Percentiles rank a stretch among this genome's conserved stretches.
Evolutionary conservation across 129 eudicot species (phyloP).

Genomic region (sunflower (Helianthus annuus)): DNA sequence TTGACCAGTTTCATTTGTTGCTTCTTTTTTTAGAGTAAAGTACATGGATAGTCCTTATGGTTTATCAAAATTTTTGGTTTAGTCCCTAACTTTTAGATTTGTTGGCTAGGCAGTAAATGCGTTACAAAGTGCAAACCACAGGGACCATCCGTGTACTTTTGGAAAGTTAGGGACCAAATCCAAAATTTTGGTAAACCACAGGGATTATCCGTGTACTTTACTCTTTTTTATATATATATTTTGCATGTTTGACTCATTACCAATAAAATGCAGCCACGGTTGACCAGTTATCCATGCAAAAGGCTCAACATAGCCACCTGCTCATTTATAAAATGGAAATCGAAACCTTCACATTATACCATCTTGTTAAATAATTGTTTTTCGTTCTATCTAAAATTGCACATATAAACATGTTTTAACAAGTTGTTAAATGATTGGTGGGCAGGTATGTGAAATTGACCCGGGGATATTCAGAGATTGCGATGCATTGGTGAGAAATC

Average conservation of each 20-base stretch:
- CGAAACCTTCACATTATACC: not conserved
- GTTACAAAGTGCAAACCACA: no score
- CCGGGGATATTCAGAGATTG: conserved; percentile 86
- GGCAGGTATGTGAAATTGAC: conserved; percentile 85
- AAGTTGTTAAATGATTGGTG: conserved; percentile 16
- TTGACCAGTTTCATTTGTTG: not conserved
- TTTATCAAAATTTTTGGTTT: no score
- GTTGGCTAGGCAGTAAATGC: no score
- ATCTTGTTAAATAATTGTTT: not conserved
- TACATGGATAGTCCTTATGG: no score
- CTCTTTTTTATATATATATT: not conserved
- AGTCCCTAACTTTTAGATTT: no score
- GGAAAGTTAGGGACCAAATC: no score
- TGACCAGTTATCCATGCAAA: not conserved
- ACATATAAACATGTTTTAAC: not conserved
- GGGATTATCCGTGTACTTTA: no score
- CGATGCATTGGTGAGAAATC: conserved; percentile 69
- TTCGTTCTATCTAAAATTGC: not conserved
- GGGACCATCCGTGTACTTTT: no score
- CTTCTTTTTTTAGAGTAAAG: not conserved
- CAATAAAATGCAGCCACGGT: no score
- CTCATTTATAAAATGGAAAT: not conserved
- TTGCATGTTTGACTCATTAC: not conserved
- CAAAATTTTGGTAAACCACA: no score
- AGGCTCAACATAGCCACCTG: not conserved